Evolutionary conservation across 192 early-diverging fungal genomes (phyloP).

Genomic region (Spizellomyces punctatus): DNA sequence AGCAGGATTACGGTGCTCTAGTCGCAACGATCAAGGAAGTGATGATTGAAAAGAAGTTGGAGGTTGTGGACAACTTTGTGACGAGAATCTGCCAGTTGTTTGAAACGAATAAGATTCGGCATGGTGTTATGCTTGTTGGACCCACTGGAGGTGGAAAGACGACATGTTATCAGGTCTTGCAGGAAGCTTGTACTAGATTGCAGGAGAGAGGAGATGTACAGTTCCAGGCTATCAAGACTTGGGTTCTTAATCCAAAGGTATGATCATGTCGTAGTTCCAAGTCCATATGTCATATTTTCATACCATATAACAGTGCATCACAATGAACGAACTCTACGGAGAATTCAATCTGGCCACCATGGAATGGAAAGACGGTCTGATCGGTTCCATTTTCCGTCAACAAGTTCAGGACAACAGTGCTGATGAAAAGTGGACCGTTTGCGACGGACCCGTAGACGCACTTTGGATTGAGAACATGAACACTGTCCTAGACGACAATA

Average conservation of each 20-base stretch:
- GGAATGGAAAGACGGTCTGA: constrained; percentile 69
- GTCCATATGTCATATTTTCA: neutral
- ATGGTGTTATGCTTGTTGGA: constrained; percentile 67
- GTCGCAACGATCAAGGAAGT: constrained; percentile 53
- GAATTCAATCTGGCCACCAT: constrained; percentile 66
- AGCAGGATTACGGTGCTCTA: constrained; percentile 54
- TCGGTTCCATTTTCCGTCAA: constrained; percentile 53
- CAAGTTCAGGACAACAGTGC: constrained; percentile 56
- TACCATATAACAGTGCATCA: constrained; percentile 44
- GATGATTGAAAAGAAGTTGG: constrained; percentile 45
- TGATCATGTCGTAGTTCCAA: neutral
- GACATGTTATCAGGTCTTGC: constrained; percentile 56
- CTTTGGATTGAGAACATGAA: constrained; percentile 71
- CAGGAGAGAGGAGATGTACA: constrained; percentile 40
- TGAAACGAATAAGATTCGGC: constrained; percentile 61
- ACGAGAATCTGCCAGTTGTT: constrained; percentile 58
- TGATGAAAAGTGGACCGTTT: constrained; percentile 68
- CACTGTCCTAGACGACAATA: constrained; percentile 68
- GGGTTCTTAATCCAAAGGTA: constrained; percentile 67
- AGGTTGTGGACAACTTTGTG: constrained; percentile 53
- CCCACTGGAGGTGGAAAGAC: constrained; percentile 69
- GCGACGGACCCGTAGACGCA: constrained; percentile 65
- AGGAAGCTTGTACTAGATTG: constrained; percentile 47
- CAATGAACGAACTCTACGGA: constrained; percentile 65
- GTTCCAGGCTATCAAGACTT: constrained; percentile 55